Base-by-base conservation (phyloP, 257 asterid species). In the Lycium barbarum region DNA sequence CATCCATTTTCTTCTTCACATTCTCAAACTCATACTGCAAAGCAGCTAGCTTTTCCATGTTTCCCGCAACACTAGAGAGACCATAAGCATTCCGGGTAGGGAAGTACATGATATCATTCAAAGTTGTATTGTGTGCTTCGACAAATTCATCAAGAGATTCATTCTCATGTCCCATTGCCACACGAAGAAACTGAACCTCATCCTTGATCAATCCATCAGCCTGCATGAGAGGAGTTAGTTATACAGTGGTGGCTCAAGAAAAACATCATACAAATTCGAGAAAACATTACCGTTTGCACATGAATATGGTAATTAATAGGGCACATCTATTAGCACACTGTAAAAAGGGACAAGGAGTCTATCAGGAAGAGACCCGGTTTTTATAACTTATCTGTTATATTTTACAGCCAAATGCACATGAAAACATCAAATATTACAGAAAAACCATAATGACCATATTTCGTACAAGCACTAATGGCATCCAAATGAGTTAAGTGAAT, bases 51-150 rank as follows among this genome's bases (percentile, higher is more conserved):
- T 93, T 97, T 86, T 97, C 99, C 84, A 86, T 81, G 85, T 93
- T 94, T 88, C 88, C 94, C 92, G 99, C 98, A 86, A 97, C 97
- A 86, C 98, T 95, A 43, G 97, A 91, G 83, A 94, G 93, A 83
- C 99, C 98, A 83, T 93, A 97, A 80, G 90, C 91, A 80, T 89
- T 90, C 80, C 97, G 98, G 22, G 92, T 91, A 55, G 98, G 99
- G 86, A 97, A 92, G 90, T 94, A 97, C 94, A 91, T 95, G 79
- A 97, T 92, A 87, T 97, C 99, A 79, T 90, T 91, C 87, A 92
- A 83, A 89, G 98, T 92, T 78, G 97, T 94, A 35, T 81, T 83
- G 86, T 97, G 99, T 40, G 95, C 99, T 89, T 97, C 98, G 53
- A 93, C 89, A 86, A 90, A 95, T 79, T 87, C 98, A 84, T 94